Evolutionary conservation across 305 asterid species (phyloP).

Genomic region (Coffea humblotiana): DNA sequence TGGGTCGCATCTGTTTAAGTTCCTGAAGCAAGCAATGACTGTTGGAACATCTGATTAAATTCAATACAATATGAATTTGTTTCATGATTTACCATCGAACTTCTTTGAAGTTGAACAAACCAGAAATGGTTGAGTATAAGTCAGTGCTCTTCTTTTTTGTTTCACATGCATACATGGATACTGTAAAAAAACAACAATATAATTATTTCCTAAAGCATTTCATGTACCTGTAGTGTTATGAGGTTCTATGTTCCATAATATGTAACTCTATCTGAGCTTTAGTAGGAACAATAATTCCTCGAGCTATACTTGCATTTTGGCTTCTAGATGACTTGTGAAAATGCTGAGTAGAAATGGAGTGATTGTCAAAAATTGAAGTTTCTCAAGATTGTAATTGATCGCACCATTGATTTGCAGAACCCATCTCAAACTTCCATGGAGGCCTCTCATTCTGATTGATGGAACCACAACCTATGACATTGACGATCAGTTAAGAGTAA

Average conservation of each 20-base stretch:
- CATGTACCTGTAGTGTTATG: neutral
- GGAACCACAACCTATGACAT: constrained; percentile 61
- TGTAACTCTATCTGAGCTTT: neutral
- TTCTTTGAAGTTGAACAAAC: neutral
- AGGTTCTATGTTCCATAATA: neutral
- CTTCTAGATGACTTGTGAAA: neutral
- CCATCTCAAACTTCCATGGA: constrained; percentile 74
- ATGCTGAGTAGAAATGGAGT: neutral
- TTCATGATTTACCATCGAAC: neutral
- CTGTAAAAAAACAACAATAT: neutral
- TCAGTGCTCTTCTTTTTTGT: neutral
- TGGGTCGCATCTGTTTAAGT: neutral
- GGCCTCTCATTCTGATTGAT: constrained; percentile 58
- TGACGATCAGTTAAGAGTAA: constrained; percentile 47
- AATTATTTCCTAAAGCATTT: neutral
- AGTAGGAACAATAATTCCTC: neutral
- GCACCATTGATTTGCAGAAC: constrained; percentile 43
- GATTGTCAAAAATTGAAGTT: neutral
- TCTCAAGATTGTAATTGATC: constrained; percentile 24
- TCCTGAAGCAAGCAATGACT: neutral
- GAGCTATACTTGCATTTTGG: neutral
- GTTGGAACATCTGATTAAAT: neutral
- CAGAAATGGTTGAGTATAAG: neutral
- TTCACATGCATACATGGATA: neutral
- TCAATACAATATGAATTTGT: neutral